Percentiles rank a stretch among this genome's conserved stretches.
These are phyloP conservation scores for Cutaneotrichosporon sp. DNA, from an alignment of 1,284 basidiomycete genomes.

Conservation along the genomic window DNA sequence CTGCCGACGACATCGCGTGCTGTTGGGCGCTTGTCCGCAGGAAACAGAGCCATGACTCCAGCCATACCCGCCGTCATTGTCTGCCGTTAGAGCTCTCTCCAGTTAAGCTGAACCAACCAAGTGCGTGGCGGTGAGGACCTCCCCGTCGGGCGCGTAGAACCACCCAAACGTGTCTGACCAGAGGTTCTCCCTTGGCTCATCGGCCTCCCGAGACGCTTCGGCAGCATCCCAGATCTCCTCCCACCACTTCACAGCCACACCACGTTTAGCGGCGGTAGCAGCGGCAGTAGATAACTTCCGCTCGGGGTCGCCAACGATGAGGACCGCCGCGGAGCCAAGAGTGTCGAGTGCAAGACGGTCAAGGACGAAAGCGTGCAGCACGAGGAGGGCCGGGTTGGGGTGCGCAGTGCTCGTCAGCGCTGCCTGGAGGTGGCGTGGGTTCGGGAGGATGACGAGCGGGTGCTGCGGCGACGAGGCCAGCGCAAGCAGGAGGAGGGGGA, in stretches of 20 bases:
- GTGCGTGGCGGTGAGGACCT: conserved; percentile 37
- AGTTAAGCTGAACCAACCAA: conserved; percentile 20
- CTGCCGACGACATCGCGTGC: conserved; percentile 37
- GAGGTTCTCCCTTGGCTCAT: not conserved
- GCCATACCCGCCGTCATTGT: conserved; percentile 48
- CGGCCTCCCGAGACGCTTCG: conserved; percentile 14
- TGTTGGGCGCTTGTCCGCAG: conserved; percentile 46
- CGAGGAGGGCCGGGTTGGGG: conserved; percentile 31
- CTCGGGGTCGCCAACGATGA: conserved; percentile 35
- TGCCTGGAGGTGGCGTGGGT: conserved; percentile 22
- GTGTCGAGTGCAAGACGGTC: conserved; percentile 27
- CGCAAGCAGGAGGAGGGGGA: conserved; percentile 39
- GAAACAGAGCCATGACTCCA: conserved; percentile 44
- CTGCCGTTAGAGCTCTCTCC: conserved; percentile 13
- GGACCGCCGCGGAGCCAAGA: conserved; percentile 11
- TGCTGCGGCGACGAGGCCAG: conserved; percentile 24
- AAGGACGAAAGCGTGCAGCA: conserved; percentile 30
- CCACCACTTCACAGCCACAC: conserved; percentile 35
- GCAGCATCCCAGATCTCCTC: conserved; percentile 43
- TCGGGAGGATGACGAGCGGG: conserved; percentile 36
- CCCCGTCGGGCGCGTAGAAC: conserved; percentile 4
- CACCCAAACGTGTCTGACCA: conserved; percentile 16
- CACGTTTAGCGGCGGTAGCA: not conserved
- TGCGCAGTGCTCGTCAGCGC: conserved; percentile 19
- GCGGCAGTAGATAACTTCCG: conserved; percentile 6